Conservation (phyloP, 1,139 yeast genomes). For the Zygoascus meyerae region DNA sequence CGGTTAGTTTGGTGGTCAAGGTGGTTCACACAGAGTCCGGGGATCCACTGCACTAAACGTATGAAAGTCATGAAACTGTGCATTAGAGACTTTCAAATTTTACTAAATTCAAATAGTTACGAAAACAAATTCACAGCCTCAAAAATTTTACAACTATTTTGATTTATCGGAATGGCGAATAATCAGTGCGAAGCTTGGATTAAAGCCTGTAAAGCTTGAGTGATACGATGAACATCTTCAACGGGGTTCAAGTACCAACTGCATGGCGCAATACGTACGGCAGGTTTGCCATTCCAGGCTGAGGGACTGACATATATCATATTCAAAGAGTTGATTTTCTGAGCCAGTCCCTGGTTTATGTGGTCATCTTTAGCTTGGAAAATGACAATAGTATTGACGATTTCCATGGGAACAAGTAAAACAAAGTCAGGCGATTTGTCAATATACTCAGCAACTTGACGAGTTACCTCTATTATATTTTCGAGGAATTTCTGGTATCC, state of each 20-base stretch:
- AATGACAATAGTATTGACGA: slow-evolving; percentile 22
- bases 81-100: no score
- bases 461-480: slow-evolving; percentile 19
- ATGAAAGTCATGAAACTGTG: no score
- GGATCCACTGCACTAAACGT: no score
- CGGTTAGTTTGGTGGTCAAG: no score
- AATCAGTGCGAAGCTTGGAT: no score
- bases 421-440: slow-evolving; percentile 17
- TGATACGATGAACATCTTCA: slow-evolving; percentile 16
- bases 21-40: no score
- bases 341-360: slow-evolving; percentile 14
- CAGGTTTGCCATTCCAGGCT: slow-evolving; percentile 21
- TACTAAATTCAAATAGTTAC: no score
- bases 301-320: slow-evolving; percentile 23
- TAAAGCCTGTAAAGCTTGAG: slow-evolving; percentile 12
- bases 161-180: no score
- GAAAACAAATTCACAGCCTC: background rate
- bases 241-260: slow-evolving; percentile 22
- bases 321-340: slow-evolving; percentile 17
- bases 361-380: slow-evolving; percentile 19
- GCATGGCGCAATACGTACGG: slow-evolving; percentile 26
- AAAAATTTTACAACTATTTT: no score
- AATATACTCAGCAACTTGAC: slow-evolving; percentile 21
- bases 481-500: slow-evolving; percentile 23
- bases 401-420: slow-evolving; percentile 16